Evolutionary conservation across 2,329 filamentous ascomycete genomes (phyloP), one percentile per base, ranked within the genome.

Genomic region (Rhytidhysteron rufulum): DNA sequence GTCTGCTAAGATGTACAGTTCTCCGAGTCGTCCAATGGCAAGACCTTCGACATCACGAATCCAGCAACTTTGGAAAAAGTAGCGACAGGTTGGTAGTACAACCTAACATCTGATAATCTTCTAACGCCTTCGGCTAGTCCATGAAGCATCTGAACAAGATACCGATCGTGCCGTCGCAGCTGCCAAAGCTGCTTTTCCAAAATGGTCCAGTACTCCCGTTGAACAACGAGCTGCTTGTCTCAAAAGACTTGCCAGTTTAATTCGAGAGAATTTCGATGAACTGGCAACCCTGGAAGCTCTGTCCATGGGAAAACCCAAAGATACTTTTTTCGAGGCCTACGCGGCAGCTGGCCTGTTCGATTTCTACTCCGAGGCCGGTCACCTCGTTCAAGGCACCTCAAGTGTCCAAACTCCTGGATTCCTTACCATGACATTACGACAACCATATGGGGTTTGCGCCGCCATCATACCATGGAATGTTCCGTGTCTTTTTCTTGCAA

Each of bases 251-350:
- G 86, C 88, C 15, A 74, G 74, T 24, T 71, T 91, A 54, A 86
- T 93, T 58, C 75, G 84, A 36, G 83, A 89, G 67, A 83, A 88
- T 69, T 88, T 85, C 81, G 86, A 90, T 62, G 78, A 87, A 16
- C 69, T 93, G 48, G 86, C 85, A 8, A 85, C 86, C 8, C 86
- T 84, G 65, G 91, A 91, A 66, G 89, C 86, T 13, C 74, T 88
- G 34, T 86, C 90, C 67, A 87, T 91, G 73, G 87, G 87, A 60
- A 90, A 90, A 75, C 90, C 86, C 0, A 81, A 90, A 58, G 82
- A 82, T 35, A 83, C 88, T 61, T 86, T 86, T 39, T 83, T 77
- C 65, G 87, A 87, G 34, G 87, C 88, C 57, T 85, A 89, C 20
- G 76, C 88, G 30, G 77, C 85, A 50, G 87, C 87, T 29, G 72